phyloP scores from a whole-genome alignment of 768 basidiomycete species.

The Lactarius indigo region DNA sequence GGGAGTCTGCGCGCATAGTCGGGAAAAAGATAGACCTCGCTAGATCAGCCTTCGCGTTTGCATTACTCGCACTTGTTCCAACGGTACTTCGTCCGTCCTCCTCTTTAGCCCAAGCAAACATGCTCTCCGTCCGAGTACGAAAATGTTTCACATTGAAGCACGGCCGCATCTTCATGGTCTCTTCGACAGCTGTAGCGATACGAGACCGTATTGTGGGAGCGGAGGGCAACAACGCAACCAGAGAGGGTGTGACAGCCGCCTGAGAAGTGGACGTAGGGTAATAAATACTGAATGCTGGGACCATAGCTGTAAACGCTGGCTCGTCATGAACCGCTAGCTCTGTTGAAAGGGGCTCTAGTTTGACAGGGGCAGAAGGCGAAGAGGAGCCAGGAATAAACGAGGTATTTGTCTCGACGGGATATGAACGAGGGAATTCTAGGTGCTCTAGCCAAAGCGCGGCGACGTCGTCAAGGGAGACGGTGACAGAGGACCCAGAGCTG shows the following conservation, averaged over 20 bases:
- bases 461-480: constrained; percentile 55
- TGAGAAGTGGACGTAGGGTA: constrained; percentile 25
- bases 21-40: constrained; percentile 25
- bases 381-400: constrained; percentile 12
- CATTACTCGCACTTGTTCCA: constrained; percentile 6
- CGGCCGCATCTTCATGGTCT: constrained; percentile 46
- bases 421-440: constrained; percentile 35
- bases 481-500: constrained; percentile 44
- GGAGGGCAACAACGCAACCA: constrained; percentile 42
- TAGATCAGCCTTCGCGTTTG: constrained; percentile 21
- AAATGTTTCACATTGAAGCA: constrained; percentile 50
- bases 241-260: constrained; percentile 37
- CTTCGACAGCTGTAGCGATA: constrained; percentile 39
- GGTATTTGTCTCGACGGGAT: constrained; percentile 24
- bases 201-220: constrained; percentile 37
- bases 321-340: constrained; percentile 22
- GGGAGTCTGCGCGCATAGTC: neutral
- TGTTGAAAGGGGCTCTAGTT: constrained; percentile 19
- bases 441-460: constrained; percentile 60
- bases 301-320: constrained; percentile 26
- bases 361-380: constrained; percentile 23
- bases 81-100: constrained; percentile 26
- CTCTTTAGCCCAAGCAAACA: constrained; percentile 42
- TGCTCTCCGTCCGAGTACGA: constrained; percentile 40
- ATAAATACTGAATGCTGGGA: constrained; percentile 17